These are phyloP conservation scores for Flammula alnicola DNA, from an alignment of 1,284 basidiomycete genomes.

Conservation along the genomic window DNA sequence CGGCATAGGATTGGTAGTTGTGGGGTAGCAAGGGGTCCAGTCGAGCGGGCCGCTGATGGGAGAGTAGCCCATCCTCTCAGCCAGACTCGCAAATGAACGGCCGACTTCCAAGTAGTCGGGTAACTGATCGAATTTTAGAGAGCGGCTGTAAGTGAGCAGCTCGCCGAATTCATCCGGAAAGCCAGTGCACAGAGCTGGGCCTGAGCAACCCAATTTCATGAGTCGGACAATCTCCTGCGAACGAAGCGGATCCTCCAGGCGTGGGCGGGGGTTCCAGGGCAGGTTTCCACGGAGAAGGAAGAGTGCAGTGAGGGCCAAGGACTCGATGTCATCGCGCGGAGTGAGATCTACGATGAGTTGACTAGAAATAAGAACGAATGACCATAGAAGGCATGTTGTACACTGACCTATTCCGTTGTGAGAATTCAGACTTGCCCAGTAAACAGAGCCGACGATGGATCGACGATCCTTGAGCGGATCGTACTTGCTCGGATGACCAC, in stretches of 20 bases:
- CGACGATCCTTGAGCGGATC: constrained; percentile 21
- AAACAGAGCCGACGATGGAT: constrained; percentile 24
- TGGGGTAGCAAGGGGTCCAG: no score
- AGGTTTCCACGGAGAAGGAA: constrained; percentile 30
- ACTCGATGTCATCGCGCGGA: constrained; percentile 34
- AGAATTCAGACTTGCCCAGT: constrained; percentile 31
- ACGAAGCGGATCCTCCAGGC: background rate
- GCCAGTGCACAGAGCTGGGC: constrained; percentile 15
- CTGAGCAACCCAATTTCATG: no score
- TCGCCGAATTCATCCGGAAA: constrained; percentile 22
- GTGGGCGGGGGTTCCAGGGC: constrained; percentile 26
- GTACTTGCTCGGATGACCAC: constrained; percentile 17
- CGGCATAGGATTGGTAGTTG: no score
- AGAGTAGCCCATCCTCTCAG: no score
- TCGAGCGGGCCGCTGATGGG: no score
- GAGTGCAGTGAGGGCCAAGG: constrained; percentile 27
- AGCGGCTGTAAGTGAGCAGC: constrained; percentile 24
- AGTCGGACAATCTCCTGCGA: no score
- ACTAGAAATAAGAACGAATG: background rate
- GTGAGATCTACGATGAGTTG: constrained; percentile 26
- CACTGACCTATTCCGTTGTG: constrained; percentile 28
- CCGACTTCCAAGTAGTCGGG: constrained; percentile 22
- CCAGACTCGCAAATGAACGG: no score
- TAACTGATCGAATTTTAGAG: constrained; percentile 20
- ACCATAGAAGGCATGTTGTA: background rate